These are phyloP conservation scores for Chamaecyparis obtusa DNA, from an alignment of 75 land plant species.

Conservation along the genomic window DNA sequence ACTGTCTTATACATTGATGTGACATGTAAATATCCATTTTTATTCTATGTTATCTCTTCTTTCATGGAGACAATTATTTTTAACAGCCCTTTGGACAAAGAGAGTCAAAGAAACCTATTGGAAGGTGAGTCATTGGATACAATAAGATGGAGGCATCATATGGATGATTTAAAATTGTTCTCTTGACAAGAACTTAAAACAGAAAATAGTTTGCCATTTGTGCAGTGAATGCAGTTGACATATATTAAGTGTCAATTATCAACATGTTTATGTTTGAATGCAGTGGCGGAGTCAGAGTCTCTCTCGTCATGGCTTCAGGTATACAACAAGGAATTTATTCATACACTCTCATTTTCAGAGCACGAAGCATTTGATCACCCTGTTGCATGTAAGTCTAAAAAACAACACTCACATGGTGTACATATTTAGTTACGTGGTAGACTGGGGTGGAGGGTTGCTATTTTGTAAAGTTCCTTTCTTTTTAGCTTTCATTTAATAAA, in stretches of 20 bases:
- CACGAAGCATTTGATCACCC: constrained; percentile 99
- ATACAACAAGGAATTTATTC: constrained; percentile 75
- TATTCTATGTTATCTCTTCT: not conserved
- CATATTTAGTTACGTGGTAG: not conserved
- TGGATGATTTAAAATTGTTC: not conserved
- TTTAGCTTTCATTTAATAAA: not conserved
- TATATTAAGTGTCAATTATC: not conserved
- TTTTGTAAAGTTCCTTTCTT: not conserved
- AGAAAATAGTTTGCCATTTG: not conserved
- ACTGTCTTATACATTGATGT: not conserved
- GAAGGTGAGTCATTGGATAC: not conserved
- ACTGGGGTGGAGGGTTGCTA: not conserved
- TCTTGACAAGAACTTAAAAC: not conserved
- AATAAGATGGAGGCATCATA: too few relatives aligned
- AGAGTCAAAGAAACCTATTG: not conserved
- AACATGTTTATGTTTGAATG: constrained; percentile 16
- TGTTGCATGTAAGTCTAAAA: constrained; percentile 77
- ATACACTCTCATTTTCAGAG: constrained; percentile 82
- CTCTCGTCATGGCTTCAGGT: constrained; percentile 78
- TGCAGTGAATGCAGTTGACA: not conserved
- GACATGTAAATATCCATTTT: not conserved
- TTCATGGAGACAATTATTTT: not conserved
- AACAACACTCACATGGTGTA: not conserved
- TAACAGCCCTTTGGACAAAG: not conserved
- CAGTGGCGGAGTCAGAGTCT: constrained; percentile 70